Conservation (phyloP, 2,329 filamentous ascomycete species). For the Monilinia polystroma region DNA sequence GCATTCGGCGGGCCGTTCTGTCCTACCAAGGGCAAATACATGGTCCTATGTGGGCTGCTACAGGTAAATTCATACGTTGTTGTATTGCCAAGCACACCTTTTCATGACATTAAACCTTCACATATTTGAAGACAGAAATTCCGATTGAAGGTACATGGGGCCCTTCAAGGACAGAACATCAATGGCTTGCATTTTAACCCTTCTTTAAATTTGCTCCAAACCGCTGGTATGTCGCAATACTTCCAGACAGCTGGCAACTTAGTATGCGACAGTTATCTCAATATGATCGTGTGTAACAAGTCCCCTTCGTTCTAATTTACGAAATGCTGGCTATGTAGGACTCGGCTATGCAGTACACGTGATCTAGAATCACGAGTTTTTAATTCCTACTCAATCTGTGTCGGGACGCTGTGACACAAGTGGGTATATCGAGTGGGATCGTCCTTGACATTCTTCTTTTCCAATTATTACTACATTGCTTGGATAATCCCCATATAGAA, state of each 20-base stretch:
- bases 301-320: too few species aligned
- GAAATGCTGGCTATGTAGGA: too few species aligned
- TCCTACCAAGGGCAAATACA: conserved; percentile 18
- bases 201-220: not conserved
- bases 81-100: conserved; percentile 14
- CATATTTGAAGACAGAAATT: not conserved
- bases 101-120: not conserved
- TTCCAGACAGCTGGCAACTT: not conserved
- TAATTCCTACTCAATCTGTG: too few species aligned
- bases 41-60: conserved; percentile 25
- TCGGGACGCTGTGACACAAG: not conserved
- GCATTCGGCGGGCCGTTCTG: conserved; percentile 2
- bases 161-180: not conserved
- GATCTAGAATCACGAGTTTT: too few species aligned
- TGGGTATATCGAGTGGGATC: not conserved
- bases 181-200: conserved; percentile 3
- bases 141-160: conserved; percentile 1
- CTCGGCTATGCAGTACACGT: too few species aligned
- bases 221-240: conserved; percentile 2
- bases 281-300: too few species aligned
- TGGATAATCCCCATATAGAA: not conserved
- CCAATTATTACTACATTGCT: not conserved
- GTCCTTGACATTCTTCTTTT: not conserved
- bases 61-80: conserved; percentile 17
- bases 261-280: not conserved